Evolutionary conservation across 2,329 filamentous ascomycete species (phyloP), one percentile per base, ranked within the genome.

Genomic region (Gaeumannomyces sp.): DNA sequence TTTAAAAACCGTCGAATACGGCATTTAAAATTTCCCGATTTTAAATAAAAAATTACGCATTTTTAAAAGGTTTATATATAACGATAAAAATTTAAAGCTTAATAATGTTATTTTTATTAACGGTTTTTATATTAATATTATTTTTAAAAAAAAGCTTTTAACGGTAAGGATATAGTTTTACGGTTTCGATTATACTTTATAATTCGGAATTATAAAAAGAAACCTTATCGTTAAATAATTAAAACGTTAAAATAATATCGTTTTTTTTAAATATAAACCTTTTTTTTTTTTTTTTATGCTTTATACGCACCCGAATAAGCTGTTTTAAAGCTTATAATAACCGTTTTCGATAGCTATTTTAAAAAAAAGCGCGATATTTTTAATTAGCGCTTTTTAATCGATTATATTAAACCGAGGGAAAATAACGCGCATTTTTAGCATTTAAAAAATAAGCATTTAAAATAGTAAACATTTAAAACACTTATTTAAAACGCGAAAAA

Each of bases 201-300:
- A n/a, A 4, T 8, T 13, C 1, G 58, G 27, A 2, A 13, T 3
- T 1, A 14, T 59, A 14, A 16, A 29, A 19, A 31, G 2, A 14
- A 59, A n/a, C n/a, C 5, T 16, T 1, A 14, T 29, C 4, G 8
- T 31, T 5, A 19, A 6, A 19, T 2, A 25, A 8, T n/a, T 59
- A 19, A n/a, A 27, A 16, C 58, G 58, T n/a, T 1, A n/a, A 3
- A 5, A 27, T 19, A 59, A 59, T n/a, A 6, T 59, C 25, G 58
- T 59, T 8, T 59, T 59, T n/a, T 28, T 59, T 6, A n/a, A 59
- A 59, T 59, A 59, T n/a, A 59, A 59, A n/a, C 58, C 14, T 7
- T 13, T n/a, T 14, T 59, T n/a, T 6, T 5, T n/a, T n/a, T 59
- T 13, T 13, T 13, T 5, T 10, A 56, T 19, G 16, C 16, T 3